phyloP scores from a whole-genome alignment of 2,329 filamentous ascomycete genomes.

The Phialophora macrospora region DNA sequence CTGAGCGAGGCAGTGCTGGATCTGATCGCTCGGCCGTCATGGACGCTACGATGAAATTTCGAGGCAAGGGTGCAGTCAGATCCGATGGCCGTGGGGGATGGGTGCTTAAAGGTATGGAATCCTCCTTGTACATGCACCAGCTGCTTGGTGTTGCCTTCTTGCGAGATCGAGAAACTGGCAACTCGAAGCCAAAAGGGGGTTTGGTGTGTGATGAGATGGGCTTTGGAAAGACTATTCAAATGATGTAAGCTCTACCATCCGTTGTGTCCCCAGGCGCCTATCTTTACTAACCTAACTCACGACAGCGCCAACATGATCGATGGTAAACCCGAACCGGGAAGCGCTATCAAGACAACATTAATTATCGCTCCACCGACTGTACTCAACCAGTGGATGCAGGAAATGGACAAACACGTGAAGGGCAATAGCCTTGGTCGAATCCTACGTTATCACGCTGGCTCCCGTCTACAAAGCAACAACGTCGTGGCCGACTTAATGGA shows the following conservation, averaged over 20 bases:
- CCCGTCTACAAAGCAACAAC: conserved; percentile 36
- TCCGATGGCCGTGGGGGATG: conserved; percentile 43
- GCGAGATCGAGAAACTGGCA: conserved; percentile 34
- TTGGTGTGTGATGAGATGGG: conserved; percentile 51
- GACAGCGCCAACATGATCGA: conserved; percentile 47
- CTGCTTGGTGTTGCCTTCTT: conserved; percentile 37
- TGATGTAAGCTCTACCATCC: conserved; percentile 40
- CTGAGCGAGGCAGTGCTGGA: conserved; percentile 37
- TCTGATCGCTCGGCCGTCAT: conserved; percentile 40
- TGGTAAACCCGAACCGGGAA: conserved; percentile 36
- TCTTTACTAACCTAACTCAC: conserved; percentile 18
- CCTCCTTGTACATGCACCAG: conserved; percentile 47
- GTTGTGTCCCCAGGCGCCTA: background rate
- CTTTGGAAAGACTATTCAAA: conserved; percentile 49
- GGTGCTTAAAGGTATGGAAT: conserved; percentile 43
- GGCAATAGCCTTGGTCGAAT: conserved; percentile 35
- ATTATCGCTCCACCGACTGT: conserved; percentile 47
- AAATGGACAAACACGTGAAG: conserved; percentile 45
- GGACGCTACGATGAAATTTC: conserved; percentile 43
- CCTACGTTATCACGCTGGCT: conserved; percentile 39
- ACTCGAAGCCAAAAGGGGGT: conserved; percentile 43
- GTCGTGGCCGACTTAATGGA: conserved; percentile 32
- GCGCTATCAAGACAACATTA: conserved; percentile 43
- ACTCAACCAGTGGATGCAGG: conserved; percentile 44
- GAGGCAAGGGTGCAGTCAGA: conserved; percentile 32